Evolutionary conservation across 441 rosid species (phyloP).

Genomic region (Corymbia citriodora): DNA sequence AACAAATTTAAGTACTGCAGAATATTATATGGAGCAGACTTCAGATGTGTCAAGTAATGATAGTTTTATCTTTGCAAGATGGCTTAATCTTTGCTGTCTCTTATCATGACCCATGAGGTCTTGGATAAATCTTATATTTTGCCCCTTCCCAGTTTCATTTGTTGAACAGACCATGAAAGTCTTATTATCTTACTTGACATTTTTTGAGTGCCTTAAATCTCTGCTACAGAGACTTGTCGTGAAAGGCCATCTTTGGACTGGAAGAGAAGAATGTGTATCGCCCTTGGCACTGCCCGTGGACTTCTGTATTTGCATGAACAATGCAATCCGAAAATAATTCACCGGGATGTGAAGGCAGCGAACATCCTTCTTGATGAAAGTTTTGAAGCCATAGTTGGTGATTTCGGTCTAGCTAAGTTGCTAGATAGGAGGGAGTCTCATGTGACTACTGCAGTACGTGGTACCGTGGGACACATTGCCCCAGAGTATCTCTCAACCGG

Average conservation of each 20-base stretch:
- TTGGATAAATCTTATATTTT: not conserved
- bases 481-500: slow-evolving; percentile 96
- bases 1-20: not conserved
- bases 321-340: slow-evolving; percentile 86
- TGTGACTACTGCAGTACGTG: slow-evolving; percentile 87
- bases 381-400: slow-evolving; percentile 91
- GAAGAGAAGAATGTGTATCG: slow-evolving; percentile 63
- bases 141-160: not conserved
- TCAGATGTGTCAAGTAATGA: not conserved
- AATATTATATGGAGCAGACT: not conserved
- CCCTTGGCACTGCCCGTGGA: slow-evolving; percentile 82
- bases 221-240: slow-evolving; percentile 34
- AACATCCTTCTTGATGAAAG: slow-evolving; percentile 79
- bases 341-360: slow-evolving; percentile 94
- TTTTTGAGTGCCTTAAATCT: not conserved
- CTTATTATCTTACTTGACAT: not conserved
- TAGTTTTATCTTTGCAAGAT: not conserved
- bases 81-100: not conserved
- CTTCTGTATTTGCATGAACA: slow-evolving; percentile 88
- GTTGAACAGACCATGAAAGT: not conserved
- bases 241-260: slow-evolving; percentile 76
- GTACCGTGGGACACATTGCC: slow-evolving; percentile 90
- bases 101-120: not conserved
- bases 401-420: slow-evolving; percentile 86
- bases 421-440: slow-evolving; percentile 78